Percentiles rank a stretch among this genome's conserved stretches.
Evolutionary conservation across 129 eudicot genomes (phyloP).

Genomic region (Artemisia tridentata): DNA sequence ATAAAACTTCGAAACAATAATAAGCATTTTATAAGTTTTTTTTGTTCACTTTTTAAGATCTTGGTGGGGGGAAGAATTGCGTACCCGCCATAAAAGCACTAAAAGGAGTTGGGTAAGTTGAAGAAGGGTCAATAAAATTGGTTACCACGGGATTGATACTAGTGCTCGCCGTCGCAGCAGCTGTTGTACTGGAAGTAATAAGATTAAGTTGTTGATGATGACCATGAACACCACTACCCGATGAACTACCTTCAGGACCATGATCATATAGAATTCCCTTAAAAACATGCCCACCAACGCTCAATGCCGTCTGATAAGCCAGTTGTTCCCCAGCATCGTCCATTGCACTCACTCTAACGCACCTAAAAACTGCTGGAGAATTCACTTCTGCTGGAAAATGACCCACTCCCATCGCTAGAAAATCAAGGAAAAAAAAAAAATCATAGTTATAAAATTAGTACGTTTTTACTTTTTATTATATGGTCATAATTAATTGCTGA

Average conservation of each 20-base stretch:
- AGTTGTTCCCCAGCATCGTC: slow-evolving; percentile 63
- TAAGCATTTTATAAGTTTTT: slow-evolving; percentile 13
- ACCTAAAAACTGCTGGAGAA: slow-evolving; percentile 67
- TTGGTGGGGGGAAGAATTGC: slow-evolving; percentile 83
- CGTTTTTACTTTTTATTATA: background rate
- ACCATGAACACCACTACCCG: slow-evolving; percentile 40
- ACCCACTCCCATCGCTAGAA: slow-evolving; percentile 70
- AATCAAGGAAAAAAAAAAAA: background rate
- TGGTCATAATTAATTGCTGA: no score
- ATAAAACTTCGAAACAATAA: slow-evolving; percentile 13
- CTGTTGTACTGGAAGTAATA: slow-evolving; percentile 35
- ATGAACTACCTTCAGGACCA: slow-evolving; percentile 72
- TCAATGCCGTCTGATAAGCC: slow-evolving; percentile 84
- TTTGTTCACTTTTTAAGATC: slow-evolving; percentile 39
- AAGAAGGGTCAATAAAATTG: slow-evolving; percentile 52
- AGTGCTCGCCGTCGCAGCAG: slow-evolving; percentile 26
- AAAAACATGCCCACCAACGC: slow-evolving; percentile 75
- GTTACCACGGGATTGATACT: slow-evolving; percentile 24
- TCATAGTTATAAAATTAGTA: background rate
- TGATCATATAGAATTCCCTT: slow-evolving; percentile 89
- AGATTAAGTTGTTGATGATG: slow-evolving; percentile 48
- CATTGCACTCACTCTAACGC: slow-evolving; percentile 71
- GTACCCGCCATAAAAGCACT: slow-evolving; percentile 91
- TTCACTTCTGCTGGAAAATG: slow-evolving; percentile 71
- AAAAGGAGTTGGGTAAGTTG: slow-evolving; percentile 62